Conservation (phyloP, 2,329 filamentous ascomycete genomes). For the Aureobasidium sp. region DNA sequence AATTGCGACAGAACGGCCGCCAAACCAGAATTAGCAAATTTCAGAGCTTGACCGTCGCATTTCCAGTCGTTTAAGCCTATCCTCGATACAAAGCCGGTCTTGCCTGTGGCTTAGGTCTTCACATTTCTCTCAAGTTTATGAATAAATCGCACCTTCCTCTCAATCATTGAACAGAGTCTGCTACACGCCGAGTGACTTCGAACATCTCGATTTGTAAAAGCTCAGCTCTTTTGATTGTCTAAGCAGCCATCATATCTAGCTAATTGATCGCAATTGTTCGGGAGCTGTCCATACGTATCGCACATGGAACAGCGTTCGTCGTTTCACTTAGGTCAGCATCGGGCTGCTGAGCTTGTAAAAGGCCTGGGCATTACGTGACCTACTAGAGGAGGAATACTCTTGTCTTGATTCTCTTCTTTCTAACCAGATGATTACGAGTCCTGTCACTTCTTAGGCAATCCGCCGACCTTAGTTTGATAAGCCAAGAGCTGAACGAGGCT, state of each 20-base stretch:
- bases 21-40: not conserved
- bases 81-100: not conserved
- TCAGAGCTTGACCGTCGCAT: not conserved
- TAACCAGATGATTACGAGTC: slow-evolving; percentile 1
- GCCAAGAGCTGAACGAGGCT: not conserved
- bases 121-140: not conserved
- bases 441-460: slow-evolving; percentile 4
- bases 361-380: not conserved
- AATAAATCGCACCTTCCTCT: slow-evolving; percentile 3
- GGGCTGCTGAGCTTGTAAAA: not conserved
- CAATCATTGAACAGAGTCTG: not conserved
- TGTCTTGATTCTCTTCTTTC: slow-evolving; percentile 3
- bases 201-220: slow-evolving; percentile 1
- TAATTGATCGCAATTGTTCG: not conserved
- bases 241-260: not conserved
- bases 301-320: not conserved
- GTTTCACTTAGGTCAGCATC: not conserved
- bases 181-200: not conserved
- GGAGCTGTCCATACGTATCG: not conserved
- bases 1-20: not conserved
- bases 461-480: not conserved
- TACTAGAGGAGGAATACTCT: not conserved
- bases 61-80: not conserved
- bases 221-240: not conserved
- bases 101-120: not conserved